Base-by-base conservation (phyloP, 352 stramenopile species). In the Pythium utonaiense region DNA sequence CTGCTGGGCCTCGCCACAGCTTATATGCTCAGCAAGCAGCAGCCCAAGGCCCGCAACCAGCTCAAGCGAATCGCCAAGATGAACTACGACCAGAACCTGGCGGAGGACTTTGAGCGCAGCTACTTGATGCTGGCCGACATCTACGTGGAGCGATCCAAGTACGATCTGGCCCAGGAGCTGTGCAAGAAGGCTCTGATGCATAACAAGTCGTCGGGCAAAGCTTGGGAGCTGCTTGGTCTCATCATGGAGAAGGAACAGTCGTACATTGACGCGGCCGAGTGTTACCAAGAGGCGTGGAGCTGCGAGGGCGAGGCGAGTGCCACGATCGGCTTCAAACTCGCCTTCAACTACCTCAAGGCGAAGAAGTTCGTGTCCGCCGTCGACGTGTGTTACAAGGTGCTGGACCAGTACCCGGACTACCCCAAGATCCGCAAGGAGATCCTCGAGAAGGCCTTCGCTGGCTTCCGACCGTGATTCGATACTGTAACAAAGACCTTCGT, bases 301-400 rank as follows among this genome's bases (percentile, higher is more conserved):
- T 93, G 80, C 53, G 80, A 91, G 44, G 79, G 80, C 38, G 84
- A 97, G 62, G 84, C 88, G 0, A 96, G 84, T 25, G 91, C 95
- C 7, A 77, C 71, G 9, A 93, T 97, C 48, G 95, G 90, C 24
- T 98, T 96, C 69, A 98, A 98, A 66, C 73, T 98, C 1, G 93
- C 91, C 6, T 98, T 98, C 71, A 98, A 98, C 64, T 98, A 98
- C 71, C 77, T 98, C 47, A 98, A 98, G 71, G 89, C 92, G 30
- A 93, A 93, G 62, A 89, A 91, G 45, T 94, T 83, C 50, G 88
- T 98, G 9, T 67, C 88, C 17, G 81, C 92, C 14, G 95, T 98
- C 36, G 91, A 98, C 61, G 85, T 98, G 8, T 97, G 90, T 65
- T 75, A 97, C 67, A 97, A 96, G 48, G 91, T 98, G 33, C 77